Evolutionary conservation across 345 rosid species (phyloP), one percentile per base, ranked within the genome.

Genomic region (Rhizophora apiculata): DNA sequence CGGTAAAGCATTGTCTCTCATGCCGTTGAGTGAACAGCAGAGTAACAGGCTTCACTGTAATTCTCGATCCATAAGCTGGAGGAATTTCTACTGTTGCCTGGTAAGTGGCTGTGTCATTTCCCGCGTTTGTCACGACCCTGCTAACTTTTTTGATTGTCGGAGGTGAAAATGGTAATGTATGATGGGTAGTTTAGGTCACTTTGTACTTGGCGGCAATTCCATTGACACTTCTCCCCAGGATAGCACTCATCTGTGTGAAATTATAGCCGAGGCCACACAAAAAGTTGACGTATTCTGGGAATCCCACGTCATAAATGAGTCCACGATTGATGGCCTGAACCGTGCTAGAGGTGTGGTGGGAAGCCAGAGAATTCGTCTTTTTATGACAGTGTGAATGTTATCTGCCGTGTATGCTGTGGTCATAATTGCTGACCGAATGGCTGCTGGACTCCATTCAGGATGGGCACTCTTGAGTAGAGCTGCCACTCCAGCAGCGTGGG

Each of bases 301-400:
- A 48, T n/a, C 13, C 37, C 58, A 80, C 9, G 61, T 82, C 82
- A 32, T 76, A 85, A 18, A 79, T 63, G 36, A 85, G 84, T 49
- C 86, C 85, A 3, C 82, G 89, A 64, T 83, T 78, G 76, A 77
- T 68, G 65, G 84, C 86, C 80, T 0, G 83, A 80, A 30, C 86
- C 84, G 4, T n/a, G 72, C 83, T 0, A 82, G 52, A 67, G 90
- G 88, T 3, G 86, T 82, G 49, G 73, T 78, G 2, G 74, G 61
- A 31, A 5, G 22, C 1, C 4, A 6, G 32, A 37, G 21, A 1
- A 1, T 63, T 82, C 73, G 68, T 80, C 70, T 65, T 27, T 27
- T 74, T 60, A 82, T 20, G 16, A 55, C 8, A 0, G 56, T 29
- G 29, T 72, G 69, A 0, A 71, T 71, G 73, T 77, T 77, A 39